Percentiles rank a stretch among this genome's conserved stretches.
phyloP scores from a whole-genome alignment of 2,329 filamentous ascomycete species.

The Aspergillus clavatus region DNA sequence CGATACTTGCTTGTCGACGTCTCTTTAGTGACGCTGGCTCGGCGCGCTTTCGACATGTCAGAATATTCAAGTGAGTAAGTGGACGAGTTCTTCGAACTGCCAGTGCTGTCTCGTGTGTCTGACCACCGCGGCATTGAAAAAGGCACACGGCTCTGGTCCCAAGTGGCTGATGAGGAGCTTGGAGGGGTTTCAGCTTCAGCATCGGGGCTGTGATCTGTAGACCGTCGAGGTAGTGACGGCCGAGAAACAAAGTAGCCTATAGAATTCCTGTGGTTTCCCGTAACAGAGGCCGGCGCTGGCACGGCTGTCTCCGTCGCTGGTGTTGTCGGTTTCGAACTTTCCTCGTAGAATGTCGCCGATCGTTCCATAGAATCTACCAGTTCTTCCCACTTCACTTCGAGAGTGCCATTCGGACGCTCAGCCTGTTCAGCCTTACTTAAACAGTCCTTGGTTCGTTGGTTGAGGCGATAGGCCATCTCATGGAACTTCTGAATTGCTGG shows the following conservation, averaged over 20 bases:
- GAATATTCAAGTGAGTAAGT: constrained; percentile 42
- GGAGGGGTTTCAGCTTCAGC: constrained; percentile 44
- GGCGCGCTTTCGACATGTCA: constrained; percentile 33
- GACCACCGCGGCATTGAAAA: constrained; percentile 39
- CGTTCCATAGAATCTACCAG: constrained; percentile 46
- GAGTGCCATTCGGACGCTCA: constrained; percentile 43
- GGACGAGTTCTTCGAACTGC: constrained; percentile 45
- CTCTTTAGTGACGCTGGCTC: constrained; percentile 38
- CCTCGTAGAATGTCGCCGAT: constrained; percentile 39
- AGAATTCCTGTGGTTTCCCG: constrained; percentile 37
- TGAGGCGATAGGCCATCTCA: constrained; percentile 38
- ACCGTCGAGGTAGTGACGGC: constrained; percentile 36
- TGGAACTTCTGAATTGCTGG: constrained; percentile 40
- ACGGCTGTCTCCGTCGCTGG: constrained; percentile 32
- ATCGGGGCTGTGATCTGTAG: constrained; percentile 35
- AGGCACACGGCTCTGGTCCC: constrained; percentile 40
- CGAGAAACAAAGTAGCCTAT: constrained; percentile 38
- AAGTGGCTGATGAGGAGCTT: constrained; percentile 40
- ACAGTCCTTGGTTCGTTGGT: constrained; percentile 43
- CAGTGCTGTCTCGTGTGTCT: constrained; percentile 39
- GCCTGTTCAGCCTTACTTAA: constrained; percentile 45
- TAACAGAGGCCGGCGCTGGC: constrained; percentile 24
- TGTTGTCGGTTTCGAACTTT: constrained; percentile 35
- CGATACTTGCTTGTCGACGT: constrained; percentile 38
- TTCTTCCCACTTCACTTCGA: constrained; percentile 48